Evolutionary conservation across 495 filamentous ascomycete species (phyloP), one percentile per base, ranked within the genome.

Genomic region (Aspergillus sclerotiicarbonarius): DNA sequence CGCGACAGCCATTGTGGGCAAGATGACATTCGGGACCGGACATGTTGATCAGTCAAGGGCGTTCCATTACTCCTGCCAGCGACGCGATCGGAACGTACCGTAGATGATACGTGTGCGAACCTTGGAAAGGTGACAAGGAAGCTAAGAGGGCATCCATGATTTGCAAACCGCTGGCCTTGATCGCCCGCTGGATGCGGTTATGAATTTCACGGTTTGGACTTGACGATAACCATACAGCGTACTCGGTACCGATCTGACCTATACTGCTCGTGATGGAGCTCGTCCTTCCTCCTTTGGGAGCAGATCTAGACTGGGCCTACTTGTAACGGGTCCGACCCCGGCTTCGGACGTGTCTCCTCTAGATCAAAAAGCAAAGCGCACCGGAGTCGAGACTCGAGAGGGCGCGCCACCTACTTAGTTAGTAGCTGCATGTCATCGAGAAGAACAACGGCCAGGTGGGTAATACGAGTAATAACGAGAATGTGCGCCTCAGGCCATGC

Each of bases 401-500:
- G 13, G 16, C 18, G 45, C 35, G 37, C 33, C 43, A 51, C 37
- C 32, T 43, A n/a, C n/a, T n/a, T n/a, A n/a, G n/a, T n/a, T n/a
- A n/a, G n/a, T n/a, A 56, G 53, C 55, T 57, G 55, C 55, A 57
- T 29, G 55, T 57, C 46, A 57, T 57, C 33, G 12, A 31, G 46
- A 32, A 51, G 44, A 46, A 57, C 55, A 43, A 31, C 12, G 33
- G 20, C 16, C 56, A 3, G 4, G 10, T 16, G 31, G 29, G 12
- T 5, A 50, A 13, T 41, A 44, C 44, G 29, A 16, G 25, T 41
- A 21, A 35, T 30, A 18, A 56, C 54, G 21, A 35, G 60, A 62
- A 59, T 31, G 43, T 47, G 47, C 58, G 60, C 63, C 48, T 56
- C 46, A 62, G 60, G 60, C 60, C 51, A 33, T 56, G 39, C 39